These are phyloP conservation scores for Gynandropsis gynandra DNA, from an alignment of 345 rosid genomes.

Conservation along the genomic window DNA sequence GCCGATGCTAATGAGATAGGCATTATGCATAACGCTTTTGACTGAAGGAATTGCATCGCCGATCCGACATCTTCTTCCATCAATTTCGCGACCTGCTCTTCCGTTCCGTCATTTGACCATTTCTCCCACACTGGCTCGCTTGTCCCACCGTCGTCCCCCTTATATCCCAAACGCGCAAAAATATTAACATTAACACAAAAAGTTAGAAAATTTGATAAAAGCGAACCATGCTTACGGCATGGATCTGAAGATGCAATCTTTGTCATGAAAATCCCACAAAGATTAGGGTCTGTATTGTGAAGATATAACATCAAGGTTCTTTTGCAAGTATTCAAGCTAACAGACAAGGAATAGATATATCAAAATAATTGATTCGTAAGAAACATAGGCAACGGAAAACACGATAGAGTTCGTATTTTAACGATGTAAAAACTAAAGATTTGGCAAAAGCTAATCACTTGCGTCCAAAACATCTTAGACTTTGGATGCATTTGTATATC, in stretches of 20 bases:
- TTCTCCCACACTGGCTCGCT: constrained; percentile 53
- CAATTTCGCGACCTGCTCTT: constrained; percentile 59
- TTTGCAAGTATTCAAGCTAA: too few species aligned
- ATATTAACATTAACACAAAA: neutral
- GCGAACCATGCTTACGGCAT: neutral
- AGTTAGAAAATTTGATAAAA: neutral
- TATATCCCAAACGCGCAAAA: constrained; percentile 27
- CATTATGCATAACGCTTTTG: constrained; percentile 78
- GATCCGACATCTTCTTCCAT: constrained; percentile 81
- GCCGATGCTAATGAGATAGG: constrained; percentile 62
- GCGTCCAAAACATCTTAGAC: too few species aligned
- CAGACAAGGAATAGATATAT: too few species aligned
- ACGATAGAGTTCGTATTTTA: too few species aligned
- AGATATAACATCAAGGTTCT: too few species aligned
- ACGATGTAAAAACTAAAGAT: too few species aligned
- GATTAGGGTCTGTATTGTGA: neutral
- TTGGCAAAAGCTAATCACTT: too few species aligned
- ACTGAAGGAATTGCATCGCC: constrained; percentile 76
- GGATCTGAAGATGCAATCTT: neutral
- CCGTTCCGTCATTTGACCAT: constrained; percentile 69
- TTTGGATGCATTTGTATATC: too few species aligned
- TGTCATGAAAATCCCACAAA: neutral
- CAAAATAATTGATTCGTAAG: too few species aligned
- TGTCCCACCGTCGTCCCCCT: constrained; percentile 39
- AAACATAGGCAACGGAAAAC: too few species aligned